Conservation (phyloP, 1,139 yeast genomes). For the Nadsonia starkeyi-henricii region DNA sequence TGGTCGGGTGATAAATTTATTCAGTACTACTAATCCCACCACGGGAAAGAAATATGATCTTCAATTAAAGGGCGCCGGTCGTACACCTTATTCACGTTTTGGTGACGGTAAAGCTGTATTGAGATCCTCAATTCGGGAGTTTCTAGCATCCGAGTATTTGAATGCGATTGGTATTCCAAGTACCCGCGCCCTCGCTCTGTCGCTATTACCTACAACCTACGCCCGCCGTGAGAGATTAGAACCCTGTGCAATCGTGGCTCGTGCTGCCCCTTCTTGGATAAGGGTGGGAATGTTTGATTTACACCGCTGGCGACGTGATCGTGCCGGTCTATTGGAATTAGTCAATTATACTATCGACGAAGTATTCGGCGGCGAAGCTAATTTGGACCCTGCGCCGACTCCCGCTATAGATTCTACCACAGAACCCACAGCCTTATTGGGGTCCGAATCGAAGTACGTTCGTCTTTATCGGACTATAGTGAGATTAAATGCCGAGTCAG, state of each 20-base stretch:
- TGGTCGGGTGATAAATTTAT: conserved; percentile 75
- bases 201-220: conserved; percentile 55
- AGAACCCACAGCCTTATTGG: background rate
- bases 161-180: conserved; percentile 76
- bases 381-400: conserved; percentile 19
- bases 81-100: conserved; percentile 83
- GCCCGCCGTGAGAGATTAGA: conserved; percentile 67
- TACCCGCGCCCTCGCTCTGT: conserved; percentile 66
- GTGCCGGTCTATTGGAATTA: conserved; percentile 44
- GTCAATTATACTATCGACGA: conserved; percentile 64
- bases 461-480: conserved; percentile 58
- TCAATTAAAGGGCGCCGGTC: conserved; percentile 85
- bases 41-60: conserved; percentile 39
- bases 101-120: conserved; percentile 95
- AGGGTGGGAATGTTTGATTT: conserved; percentile 85
- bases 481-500: conserved; percentile 56
- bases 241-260: conserved; percentile 69
- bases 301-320: conserved; percentile 59
- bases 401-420: conserved; percentile 8
- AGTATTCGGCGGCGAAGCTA: conserved; percentile 34
- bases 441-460: conserved; percentile 41
- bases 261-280: conserved; percentile 81
- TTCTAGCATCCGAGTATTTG: conserved; percentile 69
- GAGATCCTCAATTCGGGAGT: conserved; percentile 78
- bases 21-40: conserved; percentile 40